Conservation (phyloP, 2,329 filamentous ascomycete species). For the Aspergillus japonicus region DNA sequence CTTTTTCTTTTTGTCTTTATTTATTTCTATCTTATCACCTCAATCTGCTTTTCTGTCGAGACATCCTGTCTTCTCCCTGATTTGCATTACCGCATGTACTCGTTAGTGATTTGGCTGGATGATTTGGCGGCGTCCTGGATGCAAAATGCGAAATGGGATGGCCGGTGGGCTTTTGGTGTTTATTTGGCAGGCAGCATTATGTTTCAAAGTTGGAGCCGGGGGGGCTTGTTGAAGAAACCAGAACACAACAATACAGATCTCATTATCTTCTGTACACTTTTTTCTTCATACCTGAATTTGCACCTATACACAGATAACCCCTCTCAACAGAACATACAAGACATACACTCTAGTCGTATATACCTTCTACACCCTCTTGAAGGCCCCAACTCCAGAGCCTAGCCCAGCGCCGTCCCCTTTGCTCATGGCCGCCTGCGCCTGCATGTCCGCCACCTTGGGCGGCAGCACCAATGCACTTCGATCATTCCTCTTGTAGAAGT, state of each 20-base stretch:
- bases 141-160: slow-evolving; percentile 4
- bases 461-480: slow-evolving; percentile 79
- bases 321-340: not conserved
- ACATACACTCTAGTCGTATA: not conserved
- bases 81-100: slow-evolving; percentile 3
- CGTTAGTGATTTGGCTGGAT: slow-evolving; percentile 2
- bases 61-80: not conserved
- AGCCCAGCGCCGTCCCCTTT: slow-evolving; percentile 27
- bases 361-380: slow-evolving; percentile 6
- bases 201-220: not conserved
- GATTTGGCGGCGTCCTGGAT: slow-evolving; percentile 14
- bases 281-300: not conserved
- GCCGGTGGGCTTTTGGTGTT: slow-evolving; percentile 12
- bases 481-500: slow-evolving; percentile 92
- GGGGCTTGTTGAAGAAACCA: not conserved
- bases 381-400: not conserved
- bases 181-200: slow-evolving; percentile 2
- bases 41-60: not conserved
- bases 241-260: not conserved
- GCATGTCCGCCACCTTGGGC: slow-evolving; percentile 80
- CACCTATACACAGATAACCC: not conserved
- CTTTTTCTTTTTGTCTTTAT: not conserved
- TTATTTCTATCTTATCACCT: not conserved
- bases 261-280: not conserved
- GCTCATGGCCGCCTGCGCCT: slow-evolving; percentile 44